Base-by-base conservation (phyloP, 352 stramenopile species). In the Globisporangium uncinulatum region DNA sequence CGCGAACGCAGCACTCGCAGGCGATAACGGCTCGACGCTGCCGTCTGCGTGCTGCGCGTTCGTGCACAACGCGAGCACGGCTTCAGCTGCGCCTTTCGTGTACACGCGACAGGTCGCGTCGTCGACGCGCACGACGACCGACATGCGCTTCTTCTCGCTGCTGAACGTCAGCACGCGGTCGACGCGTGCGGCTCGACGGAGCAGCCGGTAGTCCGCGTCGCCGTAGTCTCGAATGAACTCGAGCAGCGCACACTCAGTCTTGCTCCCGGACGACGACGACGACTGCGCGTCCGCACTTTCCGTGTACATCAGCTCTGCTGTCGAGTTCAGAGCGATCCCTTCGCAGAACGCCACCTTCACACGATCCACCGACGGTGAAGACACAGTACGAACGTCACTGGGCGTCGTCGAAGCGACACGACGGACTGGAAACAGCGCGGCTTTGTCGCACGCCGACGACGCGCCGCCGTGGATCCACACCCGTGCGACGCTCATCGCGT, bases 401-500 rank as follows among this genome's bases (percentile, higher is more conserved):
- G 6, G 5, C 34, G 34, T 39, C 34, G 34, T 39, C 5, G 34
- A 1, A 13, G 10, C 34, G 34, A 13, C 34, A 39, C 34, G 6
- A 13, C 6, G 34, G 34, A 13, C 34, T 39, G 34, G 34, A 13
- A 39, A 39, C 34, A 39, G 34, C 34, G 34, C 34, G 7, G 34
- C 34, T 39, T 39, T 39, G 34, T 39, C 34, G 34, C 34, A 39
- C 34, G 24, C 24, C 24, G 34, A 39, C 34, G 34, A 13, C 6
- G 34, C 2, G 74, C 79, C 10, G 69, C 74, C 3, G 70, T 67
- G 49, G 42, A 94, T 71, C 81, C 85, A 95, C n/a, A 80, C 70
- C 37, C 92, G 71, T 72, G 96, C 91, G 36, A 99, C 92, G 4
- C 96, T 98, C 97, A 99, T 99, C 14, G 89, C 78, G 65, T 99